These are phyloP conservation scores for Backusella morwellensis DNA, from an alignment of 192 early-diverging fungal genomes.

Conservation along the genomic window DNA sequence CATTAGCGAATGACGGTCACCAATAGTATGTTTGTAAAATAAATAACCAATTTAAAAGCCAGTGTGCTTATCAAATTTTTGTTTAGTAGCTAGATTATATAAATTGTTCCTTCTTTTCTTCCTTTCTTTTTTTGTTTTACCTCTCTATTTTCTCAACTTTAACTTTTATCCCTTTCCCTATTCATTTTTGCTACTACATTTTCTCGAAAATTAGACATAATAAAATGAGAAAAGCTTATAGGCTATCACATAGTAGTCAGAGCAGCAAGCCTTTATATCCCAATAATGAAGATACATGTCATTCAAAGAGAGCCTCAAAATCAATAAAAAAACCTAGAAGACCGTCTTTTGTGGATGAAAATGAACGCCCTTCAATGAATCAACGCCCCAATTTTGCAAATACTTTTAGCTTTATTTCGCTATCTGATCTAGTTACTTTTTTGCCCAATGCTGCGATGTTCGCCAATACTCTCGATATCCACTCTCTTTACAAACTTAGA, in stretches of 20 bases:
- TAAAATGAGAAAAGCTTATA: not conserved
- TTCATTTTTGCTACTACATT: not conserved
- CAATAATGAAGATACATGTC: not conserved
- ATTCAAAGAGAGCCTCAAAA: not conserved
- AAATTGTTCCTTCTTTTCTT: not conserved
- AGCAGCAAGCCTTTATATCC: not conserved
- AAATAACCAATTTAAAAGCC: not conserved
- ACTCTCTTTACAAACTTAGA: constrained; percentile 36
- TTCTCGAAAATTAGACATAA: not conserved
- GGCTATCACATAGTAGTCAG: not conserved
- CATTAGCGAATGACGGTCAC: not conserved
- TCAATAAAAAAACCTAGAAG: not conserved
- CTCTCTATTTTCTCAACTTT: not conserved
- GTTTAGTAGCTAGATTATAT: not conserved
- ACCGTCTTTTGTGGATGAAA: not conserved
- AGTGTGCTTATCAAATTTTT: not conserved
- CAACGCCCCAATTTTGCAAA: not conserved
- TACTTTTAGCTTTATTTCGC: not conserved
- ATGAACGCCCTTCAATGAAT: not conserved
- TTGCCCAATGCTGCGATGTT: not conserved
- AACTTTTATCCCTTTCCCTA: not conserved
- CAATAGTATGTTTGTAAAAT: not conserved
- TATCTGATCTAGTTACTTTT: not conserved
- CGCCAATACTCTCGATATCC: constrained; percentile 20
- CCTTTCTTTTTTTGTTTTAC: not conserved